These are phyloP conservation scores for Saprolegnia parasitica DNA, from an alignment of 352 stramenopile genomes.

Conservation along the genomic window DNA sequence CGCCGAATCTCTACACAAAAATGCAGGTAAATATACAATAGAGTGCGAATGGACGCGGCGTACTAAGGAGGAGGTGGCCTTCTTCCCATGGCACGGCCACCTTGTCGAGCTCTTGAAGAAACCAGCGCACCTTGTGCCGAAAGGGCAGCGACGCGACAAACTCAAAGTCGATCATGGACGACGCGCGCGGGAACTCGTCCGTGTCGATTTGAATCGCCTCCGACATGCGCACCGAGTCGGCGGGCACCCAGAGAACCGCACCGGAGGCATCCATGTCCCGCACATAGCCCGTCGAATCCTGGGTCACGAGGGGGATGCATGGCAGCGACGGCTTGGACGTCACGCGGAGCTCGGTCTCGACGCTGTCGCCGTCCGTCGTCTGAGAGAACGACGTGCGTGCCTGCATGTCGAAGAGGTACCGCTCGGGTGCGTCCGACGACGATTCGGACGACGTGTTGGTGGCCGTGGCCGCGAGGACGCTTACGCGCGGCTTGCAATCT, in stretches of 20 bases:
- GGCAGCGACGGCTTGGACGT: neutral
- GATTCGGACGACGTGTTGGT: constrained; percentile 31
- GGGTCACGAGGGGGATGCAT: constrained; percentile 44
- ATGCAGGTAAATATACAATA: too few species aligned
- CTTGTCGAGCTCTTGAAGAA: constrained; percentile 68
- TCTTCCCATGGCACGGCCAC: constrained; percentile 74
- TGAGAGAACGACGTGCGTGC: constrained; percentile 15
- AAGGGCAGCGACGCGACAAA: constrained; percentile 65
- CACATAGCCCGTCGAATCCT: constrained; percentile 70
- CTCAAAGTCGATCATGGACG: constrained; percentile 71
- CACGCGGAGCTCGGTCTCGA: constrained; percentile 60
- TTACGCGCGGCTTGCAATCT: constrained; percentile 64
- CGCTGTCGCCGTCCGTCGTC: constrained; percentile 32
- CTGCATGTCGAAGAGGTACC: constrained; percentile 38
- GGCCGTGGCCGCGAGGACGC: constrained; percentile 37
- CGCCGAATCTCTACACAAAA: constrained; percentile 62
- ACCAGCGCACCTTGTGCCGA: constrained; percentile 68
- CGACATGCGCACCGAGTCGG: constrained; percentile 54
- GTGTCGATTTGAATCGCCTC: constrained; percentile 59
- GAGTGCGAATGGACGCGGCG: neutral
- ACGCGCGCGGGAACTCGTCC: constrained; percentile 68
- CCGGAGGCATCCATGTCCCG: constrained; percentile 64
- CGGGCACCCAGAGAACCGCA: constrained; percentile 65
- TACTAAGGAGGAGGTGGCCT: constrained; percentile 62
- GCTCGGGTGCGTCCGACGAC: constrained; percentile 32